Base-by-base conservation (phyloP, 495 filamentous ascomycete species). In the Patellaria atrata region DNA sequence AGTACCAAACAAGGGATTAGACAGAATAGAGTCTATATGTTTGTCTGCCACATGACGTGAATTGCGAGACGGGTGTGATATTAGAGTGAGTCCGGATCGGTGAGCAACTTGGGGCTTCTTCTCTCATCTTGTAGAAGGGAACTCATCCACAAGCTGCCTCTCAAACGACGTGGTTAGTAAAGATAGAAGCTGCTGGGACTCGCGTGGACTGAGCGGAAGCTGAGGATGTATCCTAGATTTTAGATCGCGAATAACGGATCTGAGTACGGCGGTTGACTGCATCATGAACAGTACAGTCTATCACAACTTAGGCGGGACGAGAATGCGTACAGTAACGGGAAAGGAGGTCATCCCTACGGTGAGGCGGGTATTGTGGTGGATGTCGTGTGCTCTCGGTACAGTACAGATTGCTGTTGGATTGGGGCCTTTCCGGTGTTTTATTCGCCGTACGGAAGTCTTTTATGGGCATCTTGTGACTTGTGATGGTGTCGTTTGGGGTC, bases 111-210 rank as follows among this genome's bases (percentile, higher is more conserved):
- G 43, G 23, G 35, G 36, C 8, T 50, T 26, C 28, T 12, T 12
- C 17, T 11, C n/a, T 30, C 30, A 31, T 16, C 33, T 30, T 42
- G 14, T n/a, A 8, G 35, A 18, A 15, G 58, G 56, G 48, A 82
- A 70, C 44, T 78, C 70, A 23, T 55, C 59, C 49, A 86, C 78
- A 21, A 91, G 64, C 22, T 80, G 75, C 23, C 66, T 59, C 35
- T 76, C 71, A 56, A 91, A 91, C n/a, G 79, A 85, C 3, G 64
- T 60, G 12, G 77, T 85, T 39, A 91, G 68, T 35, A 68, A 62
- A 17, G 68, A 61, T 35, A 84, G 71, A 1, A 91, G 63, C 41
- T 73, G 68, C 43, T 75, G 62, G 19, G 77, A 75, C 42, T 84
- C 71, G 45, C 65, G 69, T 5, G 59, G 59, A 30, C 60, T 70